Evolutionary conservation across 805 yeast genomes (phyloP), one percentile per base, ranked within the genome.

Genomic region (Wickerhamomyces queroliae): DNA sequence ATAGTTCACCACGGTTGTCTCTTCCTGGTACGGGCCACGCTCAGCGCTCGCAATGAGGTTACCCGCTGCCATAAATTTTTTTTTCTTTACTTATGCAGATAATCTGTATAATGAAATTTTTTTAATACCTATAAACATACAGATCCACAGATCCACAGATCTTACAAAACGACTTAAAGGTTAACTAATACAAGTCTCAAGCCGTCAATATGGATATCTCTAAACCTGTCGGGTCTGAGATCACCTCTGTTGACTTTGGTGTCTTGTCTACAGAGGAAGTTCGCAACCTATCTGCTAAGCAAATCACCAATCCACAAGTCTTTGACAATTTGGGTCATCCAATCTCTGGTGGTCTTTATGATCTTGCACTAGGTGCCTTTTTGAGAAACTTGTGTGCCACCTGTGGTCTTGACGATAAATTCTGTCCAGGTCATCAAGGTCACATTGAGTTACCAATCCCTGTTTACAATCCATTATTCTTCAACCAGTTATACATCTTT

Each of bases 381-480:
- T 69, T 88, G 46, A 75, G 82, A 56, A 87, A 91, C 60, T 71
- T 85, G 42, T 66, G 99, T 76, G 74, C 93, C 18, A 91, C 98
- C 1, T 93, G 99, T 75, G 96, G 98, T 16, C 70, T 91, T 46
- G 96, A 90, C 59, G 97, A 91, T 51, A 80, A 83, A 57, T 81
- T 78, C 52, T 93, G 99, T 68, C 97, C 97, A 4, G 99, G 99
- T 35, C 99, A 93, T 62, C 88, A 89, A 62, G 99, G 99, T 45
- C 99, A 93, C 62, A 89, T 93, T 47, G 97, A 91, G 61, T 73
- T 93, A 47, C 99, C 99, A 6, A 82, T 89, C 31, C 95, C 98
- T 4, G 95, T 87, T 33, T 93, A 88, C 70, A 91, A 88, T 59
- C 98, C 99, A 16, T 66, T 93, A 51, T 93, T 95, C 56, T 93